A percentile compares a stretch with the other conserved stretches of the same genome.
Conservation (phyloP, 1,284 basidiomycete species). For the Agroathelia rolfsii region DNA sequence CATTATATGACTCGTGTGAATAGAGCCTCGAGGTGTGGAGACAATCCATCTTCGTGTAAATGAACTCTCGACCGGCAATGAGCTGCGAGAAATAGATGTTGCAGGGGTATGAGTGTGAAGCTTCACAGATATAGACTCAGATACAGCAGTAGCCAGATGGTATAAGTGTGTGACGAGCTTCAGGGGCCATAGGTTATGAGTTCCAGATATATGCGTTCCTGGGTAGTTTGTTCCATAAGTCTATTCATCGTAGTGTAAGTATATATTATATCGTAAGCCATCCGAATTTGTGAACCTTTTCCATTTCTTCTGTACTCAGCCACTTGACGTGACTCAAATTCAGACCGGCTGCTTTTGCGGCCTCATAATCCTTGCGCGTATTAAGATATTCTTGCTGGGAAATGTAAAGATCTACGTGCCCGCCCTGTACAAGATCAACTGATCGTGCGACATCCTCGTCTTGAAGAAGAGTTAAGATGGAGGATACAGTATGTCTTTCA, state of each 20-base stretch:
- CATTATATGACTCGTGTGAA: conserved; percentile 51
- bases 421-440: conserved; percentile 57
- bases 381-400: conserved; percentile 32
- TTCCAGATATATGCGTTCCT: conserved; percentile 36
- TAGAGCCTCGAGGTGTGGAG: conserved; percentile 46
- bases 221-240: conserved; percentile 46
- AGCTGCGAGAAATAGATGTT: conserved; percentile 26
- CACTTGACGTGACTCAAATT: conserved; percentile 35
- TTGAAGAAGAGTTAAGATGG: conserved; percentile 41
- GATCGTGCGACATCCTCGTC: conserved; percentile 30
- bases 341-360: conserved; percentile 45
- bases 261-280: not conserved
- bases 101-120: conserved; percentile 69
- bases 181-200: conserved; percentile 70
- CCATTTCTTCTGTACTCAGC: conserved; percentile 38
- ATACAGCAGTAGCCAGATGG: conserved; percentile 26
- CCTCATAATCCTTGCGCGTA: conserved; percentile 35
- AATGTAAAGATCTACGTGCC: conserved; percentile 43
- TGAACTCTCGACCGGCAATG: conserved; percentile 5
- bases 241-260: conserved; percentile 21
- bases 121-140: conserved; percentile 29
- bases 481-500: conserved; percentile 45
- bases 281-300: conserved; percentile 26
- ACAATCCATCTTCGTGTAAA: conserved; percentile 34
- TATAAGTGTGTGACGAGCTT: conserved; percentile 65